Evolutionary conservation across 305 asterid genomes (phyloP).

Genomic region (Fraxinus dipetala): DNA sequence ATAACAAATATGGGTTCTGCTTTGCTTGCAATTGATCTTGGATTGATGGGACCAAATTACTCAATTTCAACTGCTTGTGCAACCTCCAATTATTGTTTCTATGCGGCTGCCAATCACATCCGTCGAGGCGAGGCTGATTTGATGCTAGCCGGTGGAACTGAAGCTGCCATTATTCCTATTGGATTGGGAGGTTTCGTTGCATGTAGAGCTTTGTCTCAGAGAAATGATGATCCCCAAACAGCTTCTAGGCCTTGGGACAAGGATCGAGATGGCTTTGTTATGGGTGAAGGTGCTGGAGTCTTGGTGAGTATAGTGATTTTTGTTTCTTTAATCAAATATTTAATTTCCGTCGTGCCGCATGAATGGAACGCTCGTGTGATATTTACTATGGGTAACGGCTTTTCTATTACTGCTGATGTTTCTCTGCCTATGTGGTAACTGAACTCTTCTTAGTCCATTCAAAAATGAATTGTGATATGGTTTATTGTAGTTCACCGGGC

Average conservation of each 20-base stretch:
- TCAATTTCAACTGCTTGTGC: constrained; percentile 96
- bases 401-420: neutral
- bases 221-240: too few relatives aligned
- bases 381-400: neutral
- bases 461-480: neutral
- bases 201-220: too few relatives aligned
- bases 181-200: constrained; percentile 27
- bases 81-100: constrained; percentile 85
- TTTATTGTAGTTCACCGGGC: too few relatives aligned
- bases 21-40: constrained; percentile 86
- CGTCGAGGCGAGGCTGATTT: constrained; percentile 96
- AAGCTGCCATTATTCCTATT: constrained; percentile 81
- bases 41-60: constrained; percentile 96
- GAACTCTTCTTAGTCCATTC: neutral
- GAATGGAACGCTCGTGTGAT: neutral
- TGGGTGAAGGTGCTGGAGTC: constrained; percentile 33
- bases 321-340: neutral
- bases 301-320: constrained; percentile 47
- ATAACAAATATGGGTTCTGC: constrained; percentile 96
- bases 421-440: constrained; percentile 3
- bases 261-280: too few relatives aligned
- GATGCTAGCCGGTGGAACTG: constrained; percentile 93
- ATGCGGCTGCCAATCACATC: constrained; percentile 94
- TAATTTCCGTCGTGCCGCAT: neutral
- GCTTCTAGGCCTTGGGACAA: too few relatives aligned